Evolutionary conservation across 2,329 filamentous ascomycete genomes (phyloP).

Genomic region (Sporothrix inflata): DNA sequence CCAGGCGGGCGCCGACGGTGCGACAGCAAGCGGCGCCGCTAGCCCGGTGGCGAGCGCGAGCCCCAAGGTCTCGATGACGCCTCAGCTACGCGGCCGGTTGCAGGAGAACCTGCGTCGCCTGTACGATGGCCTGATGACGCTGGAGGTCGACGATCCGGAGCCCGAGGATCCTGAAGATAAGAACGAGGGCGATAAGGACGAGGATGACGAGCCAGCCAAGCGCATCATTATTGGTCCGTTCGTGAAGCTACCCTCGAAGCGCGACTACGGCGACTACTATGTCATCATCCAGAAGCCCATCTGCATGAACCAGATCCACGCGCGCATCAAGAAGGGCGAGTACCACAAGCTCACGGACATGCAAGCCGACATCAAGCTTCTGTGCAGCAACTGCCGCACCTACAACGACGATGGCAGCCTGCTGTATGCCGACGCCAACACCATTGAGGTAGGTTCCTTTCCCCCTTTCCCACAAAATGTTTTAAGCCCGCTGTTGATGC

Average conservation of each 20-base stretch:
- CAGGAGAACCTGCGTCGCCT: constrained; percentile 78
- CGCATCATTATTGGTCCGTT: constrained; percentile 93
- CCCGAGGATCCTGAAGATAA: constrained; percentile 56
- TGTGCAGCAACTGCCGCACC: constrained; percentile 89
- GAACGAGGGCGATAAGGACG: constrained; percentile 49
- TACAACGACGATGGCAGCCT: constrained; percentile 97
- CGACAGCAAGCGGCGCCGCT: constrained; percentile 34
- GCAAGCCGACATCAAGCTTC: constrained; percentile 76
- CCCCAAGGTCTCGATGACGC: constrained; percentile 47
- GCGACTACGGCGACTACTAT: constrained; percentile 93
- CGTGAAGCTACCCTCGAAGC: constrained; percentile 85
- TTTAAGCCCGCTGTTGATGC: neutral
- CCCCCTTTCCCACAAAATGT: neutral
- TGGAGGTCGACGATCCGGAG: constrained; percentile 76
- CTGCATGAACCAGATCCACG: constrained; percentile 92
- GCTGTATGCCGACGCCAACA: constrained; percentile 87
- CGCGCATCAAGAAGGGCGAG: constrained; percentile 94
- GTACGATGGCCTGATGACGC: constrained; percentile 77
- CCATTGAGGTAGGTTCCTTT: constrained; percentile 77
- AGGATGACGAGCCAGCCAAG: constrained; percentile 62
- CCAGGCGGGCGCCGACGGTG: constrained; percentile 38
- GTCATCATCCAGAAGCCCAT: constrained; percentile 90
- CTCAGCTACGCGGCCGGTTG: constrained; percentile 73
- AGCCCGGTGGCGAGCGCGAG: neutral
- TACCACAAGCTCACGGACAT: constrained; percentile 82